A percentile compares a stretch with the other conserved stretches of the same genome.
These are phyloP conservation scores for Diaporthe australafricana DNA, from an alignment of 2,329 filamentous ascomycete species.

Conservation along the genomic window DNA sequence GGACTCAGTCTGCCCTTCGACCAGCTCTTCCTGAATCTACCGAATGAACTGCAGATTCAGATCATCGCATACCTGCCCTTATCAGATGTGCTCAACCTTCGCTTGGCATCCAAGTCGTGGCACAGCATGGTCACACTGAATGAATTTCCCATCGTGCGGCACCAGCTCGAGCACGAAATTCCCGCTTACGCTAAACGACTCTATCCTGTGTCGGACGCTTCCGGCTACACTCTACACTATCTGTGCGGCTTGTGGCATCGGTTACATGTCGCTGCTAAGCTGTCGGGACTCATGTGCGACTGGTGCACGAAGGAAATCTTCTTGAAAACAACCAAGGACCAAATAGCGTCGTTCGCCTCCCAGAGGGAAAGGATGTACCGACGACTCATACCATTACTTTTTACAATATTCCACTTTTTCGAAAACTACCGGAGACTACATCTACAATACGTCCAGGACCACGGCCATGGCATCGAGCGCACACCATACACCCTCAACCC, in stretches of 20 bases:
- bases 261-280: constrained; percentile 72
- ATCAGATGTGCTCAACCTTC: constrained; percentile 69
- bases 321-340: constrained; percentile 65
- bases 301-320: constrained; percentile 76
- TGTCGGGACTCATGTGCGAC: constrained; percentile 71
- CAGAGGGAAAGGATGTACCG: constrained; percentile 74
- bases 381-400: constrained; percentile 71
- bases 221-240: constrained; percentile 67
- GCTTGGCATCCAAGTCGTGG: constrained; percentile 68
- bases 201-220: constrained; percentile 64
- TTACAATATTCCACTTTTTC: constrained; percentile 76
- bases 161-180: constrained; percentile 69
- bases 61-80: constrained; percentile 71
- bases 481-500: constrained; percentile 71
- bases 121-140: constrained; percentile 70
- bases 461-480: constrained; percentile 62
- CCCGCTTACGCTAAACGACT: constrained; percentile 70
- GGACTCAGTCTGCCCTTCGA: constrained; percentile 58
- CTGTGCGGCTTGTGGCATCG: constrained; percentile 75
- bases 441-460: constrained; percentile 64
- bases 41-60: constrained; percentile 72
- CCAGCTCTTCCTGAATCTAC: constrained; percentile 67
- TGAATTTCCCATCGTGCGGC: constrained; percentile 70
- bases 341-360: constrained; percentile 68
- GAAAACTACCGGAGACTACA: constrained; percentile 72